Conservation (phyloP, 192 early-diverging fungal species). For the Backusella parvicylindrica region DNA sequence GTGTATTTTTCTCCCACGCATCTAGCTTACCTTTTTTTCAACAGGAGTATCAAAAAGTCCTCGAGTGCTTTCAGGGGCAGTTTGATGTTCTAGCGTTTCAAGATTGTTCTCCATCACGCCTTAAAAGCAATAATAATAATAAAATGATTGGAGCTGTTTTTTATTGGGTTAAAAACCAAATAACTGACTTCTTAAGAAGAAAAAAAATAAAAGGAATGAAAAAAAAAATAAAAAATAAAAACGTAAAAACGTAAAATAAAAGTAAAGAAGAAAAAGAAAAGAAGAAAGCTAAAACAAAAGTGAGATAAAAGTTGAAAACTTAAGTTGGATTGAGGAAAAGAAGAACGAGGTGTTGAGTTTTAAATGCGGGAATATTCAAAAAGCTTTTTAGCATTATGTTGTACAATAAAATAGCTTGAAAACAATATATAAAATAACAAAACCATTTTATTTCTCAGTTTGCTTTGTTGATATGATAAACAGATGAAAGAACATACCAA, state of each 20-base stretch:
- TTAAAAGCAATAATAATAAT: neutral
- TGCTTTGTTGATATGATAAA: too few relatives aligned
- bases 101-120: neutral
- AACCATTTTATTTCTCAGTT: neutral
- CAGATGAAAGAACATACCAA: too few relatives aligned
- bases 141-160: constrained; percentile 1
- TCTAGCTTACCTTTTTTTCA: constrained; percentile 6
- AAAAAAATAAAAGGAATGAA: neutral
- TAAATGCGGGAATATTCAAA: neutral
- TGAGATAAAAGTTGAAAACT: neutral
- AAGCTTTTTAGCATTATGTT: neutral
- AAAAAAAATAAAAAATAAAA: constrained; percentile 11
- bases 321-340: constrained; percentile 9
- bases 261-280: neutral
- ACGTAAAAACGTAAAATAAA: neutral
- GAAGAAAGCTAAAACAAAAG: constrained; percentile 11
- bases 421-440: neutral
- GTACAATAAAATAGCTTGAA: neutral
- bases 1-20: neutral
- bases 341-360: constrained; percentile 7
- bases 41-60: constrained; percentile 36
- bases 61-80: constrained; percentile 39
- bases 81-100: constrained; percentile 34
- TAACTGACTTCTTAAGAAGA: neutral
- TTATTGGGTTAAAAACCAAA: constrained; percentile 4